A percentile compares a stretch with the other conserved stretches of the same genome.
These are phyloP conservation scores for Aegilops tauschii DNA, from an alignment of 176 grass and related monocot species.

Conservation along the genomic window DNA sequence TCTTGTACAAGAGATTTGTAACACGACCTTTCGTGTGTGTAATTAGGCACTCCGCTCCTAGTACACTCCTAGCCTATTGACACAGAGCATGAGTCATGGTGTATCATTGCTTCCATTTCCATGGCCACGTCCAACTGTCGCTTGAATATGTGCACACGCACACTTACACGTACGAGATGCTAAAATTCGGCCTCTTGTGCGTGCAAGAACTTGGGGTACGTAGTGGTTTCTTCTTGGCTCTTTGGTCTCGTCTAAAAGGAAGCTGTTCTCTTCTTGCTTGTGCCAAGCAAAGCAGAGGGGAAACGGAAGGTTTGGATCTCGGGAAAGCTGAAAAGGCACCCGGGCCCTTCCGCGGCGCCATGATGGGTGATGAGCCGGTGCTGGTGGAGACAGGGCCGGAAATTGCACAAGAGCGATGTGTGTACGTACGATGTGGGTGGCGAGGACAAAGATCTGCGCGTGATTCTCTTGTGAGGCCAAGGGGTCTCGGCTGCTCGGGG, in stretches of 20 bases:
- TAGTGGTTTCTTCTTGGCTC: not conserved
- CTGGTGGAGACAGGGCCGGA: not conserved
- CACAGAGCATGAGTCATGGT: not conserved
- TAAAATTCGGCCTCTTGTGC: not conserved
- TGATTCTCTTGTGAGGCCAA: conserved; percentile 27
- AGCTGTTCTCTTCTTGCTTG: not conserved
- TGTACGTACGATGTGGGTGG: not conserved
- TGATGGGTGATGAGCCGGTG: conserved; percentile 39
- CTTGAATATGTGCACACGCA: not conserved
- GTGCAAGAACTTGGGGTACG: not conserved
- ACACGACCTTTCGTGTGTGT: conserved; percentile 28
- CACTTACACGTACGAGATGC: not conserved
- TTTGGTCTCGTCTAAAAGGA: no score
- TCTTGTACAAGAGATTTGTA: conserved; percentile 11
- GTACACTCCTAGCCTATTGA: not conserved
- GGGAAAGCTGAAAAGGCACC: conserved; percentile 34
- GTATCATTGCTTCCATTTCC: not conserved
- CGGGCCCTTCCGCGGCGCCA: conserved; percentile 4
- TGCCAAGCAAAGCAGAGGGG: not conserved
- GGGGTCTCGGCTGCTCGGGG: conserved; percentile 4
- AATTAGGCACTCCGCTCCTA: conserved; percentile 10
- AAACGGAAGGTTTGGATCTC: conserved; percentile 29
- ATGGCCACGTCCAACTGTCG: not conserved
- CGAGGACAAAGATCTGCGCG: conserved; percentile 61
- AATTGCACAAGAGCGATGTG: not conserved